Conservation (phyloP, 257 asterid genomes). For the Eucommia ulmoides region DNA sequence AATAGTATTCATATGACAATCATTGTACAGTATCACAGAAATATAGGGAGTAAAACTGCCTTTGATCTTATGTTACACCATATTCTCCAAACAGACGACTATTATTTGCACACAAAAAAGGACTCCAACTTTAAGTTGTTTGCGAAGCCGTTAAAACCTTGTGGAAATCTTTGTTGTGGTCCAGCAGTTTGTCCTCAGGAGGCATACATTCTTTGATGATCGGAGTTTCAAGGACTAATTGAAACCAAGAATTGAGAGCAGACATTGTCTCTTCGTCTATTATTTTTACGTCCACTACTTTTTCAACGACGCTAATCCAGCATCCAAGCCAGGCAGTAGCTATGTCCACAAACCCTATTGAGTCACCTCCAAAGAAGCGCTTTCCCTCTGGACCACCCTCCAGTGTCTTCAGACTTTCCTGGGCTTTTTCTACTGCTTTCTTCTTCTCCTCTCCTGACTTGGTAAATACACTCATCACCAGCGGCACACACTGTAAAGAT, state of each 20-base stretch:
- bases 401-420: constrained; percentile 8
- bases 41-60: neutral
- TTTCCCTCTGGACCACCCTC: constrained; percentile 14
- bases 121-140: constrained; percentile 5
- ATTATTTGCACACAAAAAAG: neutral
- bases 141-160: constrained; percentile 12
- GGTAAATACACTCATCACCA: constrained; percentile 7
- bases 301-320: constrained; percentile 15
- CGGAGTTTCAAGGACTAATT: constrained; percentile 19
- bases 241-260: constrained; percentile 14
- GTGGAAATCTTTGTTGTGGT: constrained; percentile 13
- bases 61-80: neutral
- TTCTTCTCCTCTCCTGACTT: constrained; percentile 20
- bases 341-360: constrained; percentile 17
- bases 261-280: constrained; percentile 21
- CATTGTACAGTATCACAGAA: neutral
- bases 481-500: constrained; percentile 20
- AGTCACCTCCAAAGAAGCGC: constrained; percentile 13
- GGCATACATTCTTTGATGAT: constrained; percentile 15
- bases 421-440: constrained; percentile 12
- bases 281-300: constrained; percentile 11
- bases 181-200: constrained; percentile 9
- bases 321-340: constrained; percentile 15
- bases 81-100: neutral
- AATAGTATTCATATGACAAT: neutral